These are phyloP conservation scores for Geopyxis carbonaria DNA, from an alignment of 495 filamentous ascomycete genomes.

Conservation along the genomic window DNA sequence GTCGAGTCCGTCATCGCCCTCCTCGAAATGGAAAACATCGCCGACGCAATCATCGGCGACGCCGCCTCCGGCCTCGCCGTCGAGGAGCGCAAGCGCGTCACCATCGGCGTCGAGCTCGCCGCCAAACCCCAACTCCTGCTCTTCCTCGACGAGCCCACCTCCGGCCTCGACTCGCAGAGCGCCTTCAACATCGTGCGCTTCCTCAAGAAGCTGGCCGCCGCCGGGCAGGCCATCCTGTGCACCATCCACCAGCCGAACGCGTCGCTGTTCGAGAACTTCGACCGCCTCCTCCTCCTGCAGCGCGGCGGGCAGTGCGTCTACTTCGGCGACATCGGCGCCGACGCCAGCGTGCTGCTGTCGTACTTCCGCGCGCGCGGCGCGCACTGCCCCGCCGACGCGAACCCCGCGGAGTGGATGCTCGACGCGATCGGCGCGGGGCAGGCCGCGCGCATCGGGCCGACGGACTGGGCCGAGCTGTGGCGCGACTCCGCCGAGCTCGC, in stretches of 20 bases:
- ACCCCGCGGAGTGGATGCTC: conserved; percentile 71
- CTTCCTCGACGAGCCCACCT: conserved; percentile 84
- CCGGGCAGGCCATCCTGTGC: conserved; percentile 76
- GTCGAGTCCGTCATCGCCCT: conserved; percentile 68
- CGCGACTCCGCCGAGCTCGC: conserved; percentile 50
- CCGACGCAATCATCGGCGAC: conserved; percentile 68
- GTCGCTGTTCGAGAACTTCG: conserved; percentile 69
- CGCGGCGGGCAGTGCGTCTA: conserved; percentile 49
- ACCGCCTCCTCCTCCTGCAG: conserved; percentile 47
- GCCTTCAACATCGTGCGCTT: conserved; percentile 85
- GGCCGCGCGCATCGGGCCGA: conserved; percentile 35
- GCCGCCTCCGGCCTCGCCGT: conserved; percentile 66
- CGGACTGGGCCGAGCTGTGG: conserved; percentile 75
- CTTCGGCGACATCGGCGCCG: conserved; percentile 48
- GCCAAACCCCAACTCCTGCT: conserved; percentile 72
- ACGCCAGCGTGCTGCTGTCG: conserved; percentile 29
- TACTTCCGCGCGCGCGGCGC: conserved; percentile 40
- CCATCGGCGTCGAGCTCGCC: conserved; percentile 76
- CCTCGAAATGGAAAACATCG: conserved; percentile 67
- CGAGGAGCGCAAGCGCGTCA: conserved; percentile 81
- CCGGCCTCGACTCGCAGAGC: conserved; percentile 66
- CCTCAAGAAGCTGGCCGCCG: conserved; percentile 62
- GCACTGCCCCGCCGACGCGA: conserved; percentile 27
- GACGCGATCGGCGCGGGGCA: conserved; percentile 48
- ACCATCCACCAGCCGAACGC: conserved; percentile 88